A percentile compares a stretch with the other conserved stretches of the same genome.
phyloP scores from a whole-genome alignment of 768 basidiomycete species.

The Crassisporium funariophilum region DNA sequence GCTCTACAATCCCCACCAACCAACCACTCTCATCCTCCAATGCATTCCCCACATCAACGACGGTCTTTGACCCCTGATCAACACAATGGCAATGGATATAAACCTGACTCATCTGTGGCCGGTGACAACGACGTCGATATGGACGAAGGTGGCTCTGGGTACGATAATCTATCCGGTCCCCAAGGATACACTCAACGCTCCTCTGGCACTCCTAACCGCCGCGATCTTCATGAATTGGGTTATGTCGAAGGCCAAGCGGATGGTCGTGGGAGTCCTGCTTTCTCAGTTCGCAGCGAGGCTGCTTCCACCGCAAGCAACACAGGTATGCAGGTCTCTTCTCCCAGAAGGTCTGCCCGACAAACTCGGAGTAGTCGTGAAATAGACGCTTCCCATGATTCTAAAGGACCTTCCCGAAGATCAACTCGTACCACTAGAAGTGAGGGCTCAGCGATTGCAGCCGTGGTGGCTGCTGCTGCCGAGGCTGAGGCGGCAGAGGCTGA shows the following conservation, averaged over 20 bases:
- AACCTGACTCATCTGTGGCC: not conserved
- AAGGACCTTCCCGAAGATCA: too few relatives aligned
- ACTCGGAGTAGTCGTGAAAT: conserved; percentile 7
- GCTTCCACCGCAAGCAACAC: not conserved
- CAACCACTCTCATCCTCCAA: too few relatives aligned
- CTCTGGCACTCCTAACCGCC: too few relatives aligned
- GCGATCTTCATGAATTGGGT: too few relatives aligned
- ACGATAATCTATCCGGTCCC: too few relatives aligned
- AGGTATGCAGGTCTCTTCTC: not conserved
- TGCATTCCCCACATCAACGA: not conserved
- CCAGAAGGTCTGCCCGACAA: conserved; percentile 7
- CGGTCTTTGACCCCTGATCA: not conserved
- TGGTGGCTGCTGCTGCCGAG: conserved; percentile 21
- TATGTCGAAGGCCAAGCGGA: too few relatives aligned
- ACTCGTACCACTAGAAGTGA: conserved; percentile 11
- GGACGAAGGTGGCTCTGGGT: too few relatives aligned
- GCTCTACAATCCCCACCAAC: too few relatives aligned
- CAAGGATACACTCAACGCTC: too few relatives aligned
- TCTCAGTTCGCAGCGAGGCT: too few relatives aligned
- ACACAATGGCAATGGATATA: conserved; percentile 21
- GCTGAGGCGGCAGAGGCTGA: conserved; percentile 30
- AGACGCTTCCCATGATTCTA: too few relatives aligned
- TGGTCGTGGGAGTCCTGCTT: too few relatives aligned
- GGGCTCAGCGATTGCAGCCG: conserved; percentile 24
- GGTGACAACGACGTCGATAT: not conserved